A percentile compares a stretch with the other conserved stretches of the same genome.
Conservation (phyloP, 176 grass and related monocot species). For the Oryza rufipogon region DNA sequence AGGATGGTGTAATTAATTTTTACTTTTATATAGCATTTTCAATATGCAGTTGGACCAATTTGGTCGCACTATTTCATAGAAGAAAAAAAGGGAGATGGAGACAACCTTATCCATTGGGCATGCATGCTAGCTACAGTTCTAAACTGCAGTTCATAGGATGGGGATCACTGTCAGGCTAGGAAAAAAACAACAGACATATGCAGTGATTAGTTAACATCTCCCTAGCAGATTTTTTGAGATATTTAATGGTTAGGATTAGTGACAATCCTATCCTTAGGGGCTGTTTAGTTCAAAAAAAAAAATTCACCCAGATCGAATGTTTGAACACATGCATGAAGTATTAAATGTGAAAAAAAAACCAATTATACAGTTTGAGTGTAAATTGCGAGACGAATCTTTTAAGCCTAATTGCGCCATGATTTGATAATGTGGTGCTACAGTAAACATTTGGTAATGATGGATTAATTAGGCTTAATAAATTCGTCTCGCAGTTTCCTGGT, state of each 20-base stretch:
- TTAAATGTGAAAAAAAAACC: too few relatives aligned
- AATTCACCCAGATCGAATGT: too few relatives aligned
- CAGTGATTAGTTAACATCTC: not conserved
- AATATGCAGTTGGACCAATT: not conserved
- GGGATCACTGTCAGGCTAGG: constrained; percentile 4
- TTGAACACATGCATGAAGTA: too few relatives aligned
- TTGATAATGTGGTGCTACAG: too few relatives aligned
- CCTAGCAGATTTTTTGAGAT: not conserved
- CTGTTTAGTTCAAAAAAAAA: too few relatives aligned
- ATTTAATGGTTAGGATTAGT: not conserved
- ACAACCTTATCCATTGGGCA: constrained; percentile 41
- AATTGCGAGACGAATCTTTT: too few relatives aligned
- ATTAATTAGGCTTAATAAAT: too few relatives aligned
- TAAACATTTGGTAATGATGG: too few relatives aligned
- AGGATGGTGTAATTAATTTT: too few relatives aligned
- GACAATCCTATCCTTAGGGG: constrained; percentile 7
- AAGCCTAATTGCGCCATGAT: too few relatives aligned
- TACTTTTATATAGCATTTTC: not conserved
- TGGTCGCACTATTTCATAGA: not conserved
- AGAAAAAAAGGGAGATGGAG: not conserved
- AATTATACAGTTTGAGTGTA: too few relatives aligned
- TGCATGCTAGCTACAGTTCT: not conserved
- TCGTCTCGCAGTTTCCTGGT: too few relatives aligned
- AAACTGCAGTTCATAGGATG: not conserved
- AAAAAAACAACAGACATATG: not conserved